Evolutionary conservation across 192 early-diverging fungal genomes (phyloP).

Genomic region (Piromyces finnis): DNA sequence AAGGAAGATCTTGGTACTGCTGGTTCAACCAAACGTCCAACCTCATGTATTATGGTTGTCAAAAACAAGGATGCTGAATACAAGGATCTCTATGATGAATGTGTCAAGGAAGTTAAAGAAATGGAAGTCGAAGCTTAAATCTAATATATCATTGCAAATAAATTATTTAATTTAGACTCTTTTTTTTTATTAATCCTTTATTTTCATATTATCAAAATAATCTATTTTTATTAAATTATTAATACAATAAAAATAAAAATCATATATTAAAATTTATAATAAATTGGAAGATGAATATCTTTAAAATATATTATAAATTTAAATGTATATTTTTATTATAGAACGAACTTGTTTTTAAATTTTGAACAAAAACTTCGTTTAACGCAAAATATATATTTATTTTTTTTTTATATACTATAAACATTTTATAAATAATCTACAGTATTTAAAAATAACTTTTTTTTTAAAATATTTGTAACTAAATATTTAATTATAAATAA

Average conservation of each 20-base stretch:
- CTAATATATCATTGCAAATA: constrained; percentile 1
- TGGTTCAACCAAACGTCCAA: constrained; percentile 87
- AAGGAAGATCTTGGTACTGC: constrained; percentile 89
- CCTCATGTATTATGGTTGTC: constrained; percentile 77
- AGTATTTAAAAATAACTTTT: too few species aligned
- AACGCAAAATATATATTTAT: too few species aligned
- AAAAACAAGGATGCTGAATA: constrained; percentile 53
- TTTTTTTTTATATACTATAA: too few species aligned
- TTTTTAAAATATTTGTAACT: too few species aligned
- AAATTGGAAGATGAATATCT: too few species aligned
- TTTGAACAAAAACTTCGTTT: too few species aligned
- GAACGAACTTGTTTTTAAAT: not conserved
- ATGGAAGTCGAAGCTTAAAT: constrained; percentile 44
- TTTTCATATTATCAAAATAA: not conserved
- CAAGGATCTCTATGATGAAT: constrained; percentile 72
- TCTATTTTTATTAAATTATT: not conserved
- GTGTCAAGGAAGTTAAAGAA: constrained; percentile 56
- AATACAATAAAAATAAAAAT: too few species aligned
- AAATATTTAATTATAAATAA: too few species aligned
- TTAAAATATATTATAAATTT: too few species aligned
- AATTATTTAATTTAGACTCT: constrained; percentile 4
- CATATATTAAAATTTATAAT: too few species aligned
- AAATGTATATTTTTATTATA: not conserved
- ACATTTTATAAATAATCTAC: too few species aligned
- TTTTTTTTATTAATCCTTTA: not conserved